These are phyloP conservation scores for Ottelia alismoides DNA, from an alignment of 106 monocot genomes.

Conservation along the genomic window DNA sequence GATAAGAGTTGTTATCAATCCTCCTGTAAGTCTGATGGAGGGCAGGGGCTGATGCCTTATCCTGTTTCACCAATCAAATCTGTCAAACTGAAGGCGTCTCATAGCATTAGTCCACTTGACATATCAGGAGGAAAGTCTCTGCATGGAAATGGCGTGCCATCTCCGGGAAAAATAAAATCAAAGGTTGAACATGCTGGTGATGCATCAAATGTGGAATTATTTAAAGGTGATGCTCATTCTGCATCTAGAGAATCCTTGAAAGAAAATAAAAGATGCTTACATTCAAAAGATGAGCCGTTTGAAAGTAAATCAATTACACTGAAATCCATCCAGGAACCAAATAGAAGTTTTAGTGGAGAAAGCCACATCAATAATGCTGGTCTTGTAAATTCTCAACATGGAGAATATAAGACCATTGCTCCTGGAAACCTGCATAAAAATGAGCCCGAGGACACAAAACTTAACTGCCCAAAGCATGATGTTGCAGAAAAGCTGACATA, in stretches of 20 bases:
- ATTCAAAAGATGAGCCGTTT: constrained; percentile 19
- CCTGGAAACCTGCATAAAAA: not conserved
- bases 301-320: constrained; percentile 17
- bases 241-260: constrained; percentile 1
- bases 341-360: constrained; percentile 7
- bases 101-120: not conserved
- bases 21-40: constrained; percentile 9
- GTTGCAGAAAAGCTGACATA: constrained; percentile 23
- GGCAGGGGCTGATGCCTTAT: constrained; percentile 17
- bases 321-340: constrained; percentile 17
- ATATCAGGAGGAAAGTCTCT: not conserved
- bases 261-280: constrained; percentile 36
- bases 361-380: not conserved
- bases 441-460: constrained; percentile 7
- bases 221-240: not conserved
- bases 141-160: not conserved
- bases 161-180: not conserved
- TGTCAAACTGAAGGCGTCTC: constrained; percentile 4
- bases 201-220: not conserved
- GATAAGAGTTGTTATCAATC: constrained; percentile 8
- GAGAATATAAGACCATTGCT: constrained; percentile 18
- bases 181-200: not conserved
- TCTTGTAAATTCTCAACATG: not conserved
- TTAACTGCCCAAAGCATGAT: constrained; percentile 13
- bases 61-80: too few species aligned